Evolutionary conservation across 176 grass and related monocot species (phyloP), one percentile per base, ranked within the genome.

Genomic region (Phyllostachys edulis): DNA sequence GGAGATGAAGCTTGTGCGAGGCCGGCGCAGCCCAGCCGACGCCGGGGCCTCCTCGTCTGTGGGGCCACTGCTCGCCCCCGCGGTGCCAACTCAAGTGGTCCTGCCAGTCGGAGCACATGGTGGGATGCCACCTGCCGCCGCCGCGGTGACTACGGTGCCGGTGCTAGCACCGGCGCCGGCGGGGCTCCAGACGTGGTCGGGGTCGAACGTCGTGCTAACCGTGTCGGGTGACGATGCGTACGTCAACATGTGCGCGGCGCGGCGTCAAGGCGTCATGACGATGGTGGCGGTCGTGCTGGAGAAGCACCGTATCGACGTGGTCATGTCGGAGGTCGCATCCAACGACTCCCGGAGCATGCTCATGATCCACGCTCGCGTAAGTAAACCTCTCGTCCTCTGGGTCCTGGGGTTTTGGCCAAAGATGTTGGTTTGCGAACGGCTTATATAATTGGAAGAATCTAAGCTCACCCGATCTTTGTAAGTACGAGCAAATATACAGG

Each of bases 341-440:
- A 76, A 93, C 23, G 40, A 1, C 6, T 66, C 23, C 27, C 62
- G 72, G 40, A 64, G 38, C 82, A 77, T 87, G 49, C 64, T 91
- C 62, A 77, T 74, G 85, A 83, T 98, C 87, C 87, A 86, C 66
- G 60, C 92, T 46, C 83, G 71, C 41, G 95, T 98, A 86, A 92
- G 90, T 91, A 61, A 26, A 45, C 45, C 60, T 79, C 61, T 67
- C 9, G 21, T 16, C 36, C 46, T 47, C 27, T 4, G 9, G n/a
- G 4, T 79, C 42, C 59, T 0, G 13, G 34, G 9, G 5, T 55
- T 88, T 81, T 67, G 34, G 8, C 8, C 9, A 39, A 16, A 20
- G 8, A 45, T 67, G 0, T 7, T 3, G 2, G 52, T 21, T 82
- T 32, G 23, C 5, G 21, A 60, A 36, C 0, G 6, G 3, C 6